Base-by-base conservation (phyloP, 1,284 basidiomycete genomes). In the Gomphus sp. region DNA sequence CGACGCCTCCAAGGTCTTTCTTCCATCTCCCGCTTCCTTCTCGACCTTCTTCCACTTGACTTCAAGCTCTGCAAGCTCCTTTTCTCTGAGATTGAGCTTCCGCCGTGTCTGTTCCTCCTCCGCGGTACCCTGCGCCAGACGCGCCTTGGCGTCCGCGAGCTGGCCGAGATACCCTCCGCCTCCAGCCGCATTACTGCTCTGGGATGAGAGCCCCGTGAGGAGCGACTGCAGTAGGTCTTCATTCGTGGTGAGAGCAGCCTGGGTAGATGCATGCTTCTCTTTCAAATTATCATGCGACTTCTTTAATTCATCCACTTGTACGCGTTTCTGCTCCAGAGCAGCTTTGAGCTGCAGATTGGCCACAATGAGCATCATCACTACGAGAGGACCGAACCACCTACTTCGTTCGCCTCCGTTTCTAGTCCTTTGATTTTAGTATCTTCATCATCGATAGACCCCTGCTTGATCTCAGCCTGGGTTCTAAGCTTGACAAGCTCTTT, bases 121-220 rank as follows among this genome's bases (percentile, higher is more conserved):
- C 0, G 93, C 88, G 6, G 80, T 76, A 0, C 88, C 88, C 49
- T 91, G 86, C 0, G 92, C 84, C 1, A 89, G 76, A 9, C 85
- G 82, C 1, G 83, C 82, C 63, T 85, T 85, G 0, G 94, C 92
- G n/a, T 91, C 87, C 2, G 94, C 91, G 31, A 99, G 81, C 69
- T 98, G 94, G 33, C 95, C 97, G 83, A 98, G 89, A 72, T 98
- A 99, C 0, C 95, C 95, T 10, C 95, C 94, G 9, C 93, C 89
- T 33, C 70, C 70, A 4, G 84, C 80, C 44, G 75, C 74, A 10
- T 67, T 69, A 49, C 70, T 70, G 16, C 78, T 79, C 7, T 84
- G 84, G 1, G 81, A 79, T 0, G 90, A 88, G 18, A 99, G 83
- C 52, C 97, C 97, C 0, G 96, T 99, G 47, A 96, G 80, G 10